Conservation (phyloP, 495 filamentous ascomycete genomes). For the Penicillium atrosanguineum region DNA sequence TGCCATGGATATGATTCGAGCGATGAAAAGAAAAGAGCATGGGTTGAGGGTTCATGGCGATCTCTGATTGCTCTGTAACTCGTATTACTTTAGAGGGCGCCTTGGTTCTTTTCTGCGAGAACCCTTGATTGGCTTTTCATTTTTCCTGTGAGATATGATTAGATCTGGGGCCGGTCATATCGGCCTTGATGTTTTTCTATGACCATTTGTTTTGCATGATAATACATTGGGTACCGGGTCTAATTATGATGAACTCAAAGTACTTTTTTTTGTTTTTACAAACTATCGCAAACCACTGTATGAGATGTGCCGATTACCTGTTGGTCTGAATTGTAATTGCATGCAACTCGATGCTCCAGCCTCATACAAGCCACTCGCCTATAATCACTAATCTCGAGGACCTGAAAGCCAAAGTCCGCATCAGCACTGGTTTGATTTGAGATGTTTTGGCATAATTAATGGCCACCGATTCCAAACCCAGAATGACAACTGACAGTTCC, state of each 20-base stretch:
- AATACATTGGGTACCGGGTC: neutral
- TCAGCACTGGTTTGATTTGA: too few relatives aligned
- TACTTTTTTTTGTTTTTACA: neutral
- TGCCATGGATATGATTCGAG: slow-evolving; percentile 18
- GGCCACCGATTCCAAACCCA: too few relatives aligned
- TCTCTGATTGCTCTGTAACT: slow-evolving; percentile 23
- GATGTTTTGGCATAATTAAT: too few relatives aligned
- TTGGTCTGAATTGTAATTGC: too few relatives aligned
- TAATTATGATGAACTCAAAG: neutral
- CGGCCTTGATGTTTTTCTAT: slow-evolving; percentile 15
- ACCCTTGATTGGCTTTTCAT: slow-evolving; percentile 6
- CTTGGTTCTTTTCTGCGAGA: slow-evolving; percentile 5
- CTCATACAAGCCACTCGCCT: too few relatives aligned
- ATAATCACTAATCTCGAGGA: too few relatives aligned
- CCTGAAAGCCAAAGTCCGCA: too few relatives aligned
- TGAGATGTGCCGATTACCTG: too few relatives aligned
- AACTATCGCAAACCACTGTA: neutral
- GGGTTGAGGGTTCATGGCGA: slow-evolving; percentile 13
- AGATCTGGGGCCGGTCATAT: slow-evolving; percentile 19
- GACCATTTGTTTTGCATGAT: neutral
- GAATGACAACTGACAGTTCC: too few relatives aligned
- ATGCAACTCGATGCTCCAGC: too few relatives aligned
- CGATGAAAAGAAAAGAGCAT: slow-evolving; percentile 4
- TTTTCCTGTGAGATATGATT: slow-evolving; percentile 31
- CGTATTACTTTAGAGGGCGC: slow-evolving; percentile 14